Base-by-base conservation (phyloP, 495 filamentous ascomycete species). In the Cercophora samala region DNA sequence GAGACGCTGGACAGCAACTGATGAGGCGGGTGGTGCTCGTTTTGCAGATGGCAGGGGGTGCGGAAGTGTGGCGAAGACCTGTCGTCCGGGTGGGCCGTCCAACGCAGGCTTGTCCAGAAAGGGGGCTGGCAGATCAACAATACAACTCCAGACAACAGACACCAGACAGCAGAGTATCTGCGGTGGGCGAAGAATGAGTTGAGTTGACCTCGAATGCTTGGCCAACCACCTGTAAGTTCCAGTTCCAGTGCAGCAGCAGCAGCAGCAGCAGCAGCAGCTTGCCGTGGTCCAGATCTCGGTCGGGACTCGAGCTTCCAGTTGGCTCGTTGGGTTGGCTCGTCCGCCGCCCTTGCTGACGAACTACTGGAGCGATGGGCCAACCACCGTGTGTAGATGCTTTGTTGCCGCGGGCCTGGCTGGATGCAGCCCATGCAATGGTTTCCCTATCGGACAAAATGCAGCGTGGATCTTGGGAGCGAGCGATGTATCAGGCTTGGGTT, bases 401-500 rank as follows among this genome's bases (percentile, higher is more conserved):
- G 8, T 15, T 51, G 32, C 65, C 37, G 67, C 64, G 59, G 67
- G 68, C 60, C 66, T 64, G 60, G 61, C 65, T 64, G 63, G 37
- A 68, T 58, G 72, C 67, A 52, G 62, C 72, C 72, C 72, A 74
- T 68, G 69, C 69, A 67, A 51, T 25, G 42, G 21, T 8, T 64
- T 68, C 63, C 70, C 60, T 64, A 68, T 70, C 66, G 66, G 66
- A 64, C 63, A 65, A 56, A 66, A 69, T 62, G 52, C 62, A 66
- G 46, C 55, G 63, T 66, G 69, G 69, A 66, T 66, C 66, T 69
- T 62, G 60, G 67, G 55, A 19, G n/a, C n/a, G 26, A 71, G 42
- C 25, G 63, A 17, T 70, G 65, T 68, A 73, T 70, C 70, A 70
- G 70, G 55, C 70, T n/a, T n/a, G n/a, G n/a, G n/a, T n/a, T n/a